A percentile compares a stretch with the other conserved stretches of the same genome.
phyloP scores from a whole-genome alignment of 1,284 basidiomycete species.

The Moesziomyces globuligerus region DNA sequence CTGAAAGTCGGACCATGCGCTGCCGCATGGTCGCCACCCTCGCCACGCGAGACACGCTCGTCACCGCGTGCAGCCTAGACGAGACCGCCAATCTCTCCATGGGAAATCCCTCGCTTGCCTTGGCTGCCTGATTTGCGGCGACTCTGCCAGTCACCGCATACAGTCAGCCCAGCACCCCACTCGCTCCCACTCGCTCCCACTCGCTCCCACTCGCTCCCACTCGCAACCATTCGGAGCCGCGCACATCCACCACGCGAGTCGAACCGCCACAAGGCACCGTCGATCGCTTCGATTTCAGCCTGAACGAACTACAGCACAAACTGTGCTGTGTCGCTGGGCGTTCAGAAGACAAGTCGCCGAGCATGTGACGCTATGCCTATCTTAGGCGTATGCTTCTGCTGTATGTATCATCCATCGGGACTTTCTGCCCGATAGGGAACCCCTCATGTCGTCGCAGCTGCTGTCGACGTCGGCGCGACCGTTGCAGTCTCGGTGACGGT shows the following conservation, averaged over 20 bases:
- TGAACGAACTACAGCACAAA: neutral
- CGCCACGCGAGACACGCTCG: neutral
- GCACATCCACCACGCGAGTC: neutral
- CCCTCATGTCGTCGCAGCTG: neutral
- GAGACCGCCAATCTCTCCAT: neutral
- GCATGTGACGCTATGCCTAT: neutral
- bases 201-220: too few species aligned
- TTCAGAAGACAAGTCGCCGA: neutral
- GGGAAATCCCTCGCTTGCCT: neutral
- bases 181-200: neutral
- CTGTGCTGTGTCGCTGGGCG: too few species aligned
- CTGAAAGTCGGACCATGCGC: neutral
- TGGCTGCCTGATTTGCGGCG: neutral
- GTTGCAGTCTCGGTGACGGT: neutral
- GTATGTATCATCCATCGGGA: neutral
- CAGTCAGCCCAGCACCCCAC: neutral
- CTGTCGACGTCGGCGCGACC: neutral
- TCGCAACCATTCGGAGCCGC: neutral
- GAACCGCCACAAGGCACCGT: neutral
- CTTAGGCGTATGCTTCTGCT: too few species aligned
- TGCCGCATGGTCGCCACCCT: neutral
- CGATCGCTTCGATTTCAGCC: neutral
- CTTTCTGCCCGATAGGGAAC: neutral
- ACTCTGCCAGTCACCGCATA: neutral
- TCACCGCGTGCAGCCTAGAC: neutral